Percentiles rank a stretch among this genome's conserved stretches.
Evolutionary conservation across 2,329 filamentous ascomycete genomes (phyloP).

Genomic region (Endoconidiophora laricicola): DNA sequence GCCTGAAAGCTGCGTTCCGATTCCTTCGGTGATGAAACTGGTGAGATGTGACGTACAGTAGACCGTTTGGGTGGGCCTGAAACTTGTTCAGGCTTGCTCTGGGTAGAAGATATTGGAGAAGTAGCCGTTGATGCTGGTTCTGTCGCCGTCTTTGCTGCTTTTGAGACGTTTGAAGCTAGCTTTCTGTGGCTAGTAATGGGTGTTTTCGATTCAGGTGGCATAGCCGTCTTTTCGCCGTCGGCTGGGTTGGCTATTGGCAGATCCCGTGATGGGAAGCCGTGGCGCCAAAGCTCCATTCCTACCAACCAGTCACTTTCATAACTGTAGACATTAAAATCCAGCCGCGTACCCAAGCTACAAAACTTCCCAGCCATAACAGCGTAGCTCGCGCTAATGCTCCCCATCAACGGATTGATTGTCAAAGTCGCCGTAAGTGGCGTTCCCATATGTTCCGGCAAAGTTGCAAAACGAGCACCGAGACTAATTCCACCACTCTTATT

Average conservation of each 20-base stretch:
- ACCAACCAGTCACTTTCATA: slow-evolving; percentile 91
- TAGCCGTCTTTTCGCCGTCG: not conserved
- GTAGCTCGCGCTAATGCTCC: slow-evolving; percentile 80
- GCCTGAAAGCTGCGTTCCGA: slow-evolving; percentile 30
- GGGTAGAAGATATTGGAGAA: not conserved
- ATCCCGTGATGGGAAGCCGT: slow-evolving; percentile 27
- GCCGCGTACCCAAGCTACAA: slow-evolving; percentile 71
- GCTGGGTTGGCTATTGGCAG: slow-evolving; percentile 18
- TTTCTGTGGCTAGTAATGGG: not conserved
- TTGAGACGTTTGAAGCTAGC: not conserved
- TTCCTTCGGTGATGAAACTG: not conserved
- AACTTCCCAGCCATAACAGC: slow-evolving; percentile 73
- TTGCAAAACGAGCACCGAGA: slow-evolving; percentile 76
- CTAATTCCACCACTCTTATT: slow-evolving; percentile 91
- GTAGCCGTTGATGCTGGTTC: not conserved
- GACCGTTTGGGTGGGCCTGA: not conserved
- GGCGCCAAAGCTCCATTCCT: slow-evolving; percentile 85
- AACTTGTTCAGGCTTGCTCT: not conserved
- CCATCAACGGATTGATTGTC: slow-evolving; percentile 87
- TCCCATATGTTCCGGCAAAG: slow-evolving; percentile 60
- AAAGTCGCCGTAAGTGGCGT: slow-evolving; percentile 88
- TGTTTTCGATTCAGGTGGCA: slow-evolving; percentile 2
- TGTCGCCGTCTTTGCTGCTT: too few species aligned
- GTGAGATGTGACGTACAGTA: not conserved
- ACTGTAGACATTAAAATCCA: slow-evolving; percentile 96